Base-by-base conservation (phyloP, 2,329 filamentous ascomycete genomes). In the Botrytis pseudocinerea region DNA sequence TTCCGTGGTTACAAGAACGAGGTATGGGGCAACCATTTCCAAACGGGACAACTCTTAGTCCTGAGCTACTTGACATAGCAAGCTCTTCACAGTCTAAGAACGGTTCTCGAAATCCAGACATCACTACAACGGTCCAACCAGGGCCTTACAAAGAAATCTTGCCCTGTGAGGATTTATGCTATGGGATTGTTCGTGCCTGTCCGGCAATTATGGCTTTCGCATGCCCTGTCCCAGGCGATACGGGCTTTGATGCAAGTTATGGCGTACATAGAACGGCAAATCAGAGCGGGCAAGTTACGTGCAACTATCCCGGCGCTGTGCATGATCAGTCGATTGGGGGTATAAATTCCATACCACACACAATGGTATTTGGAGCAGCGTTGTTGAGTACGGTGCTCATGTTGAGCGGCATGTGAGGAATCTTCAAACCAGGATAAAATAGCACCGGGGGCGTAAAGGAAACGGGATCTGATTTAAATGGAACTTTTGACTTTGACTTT, bases 81-180 rank as follows among this genome's bases (percentile, higher is more conserved):
- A 76, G 75, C 38, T 63, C 76, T 66, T 72, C 79, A 35, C 35
- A 71, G 38, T 63, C 71, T 57, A 84, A 83, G 70, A 90, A 87
- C 73, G 82, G 83, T 14, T 93, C 91, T 20, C 88, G 95, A 28
- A 95, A 94, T 78, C 80, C 86, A 0, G 83, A 88, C 65, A 96
- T 98, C 77, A 94, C 98, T 79, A 78, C 84, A 2, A 77, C 83
- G 1, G 89, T 98, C 73, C 83, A 86, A 75, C 95, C 96, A 0
- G 96, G 96, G 0, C 96, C 96, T 0, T 98, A 99, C 83, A 97
- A 95, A 80, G 96, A 99, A 83, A 85, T 98, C 32, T 84, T 97
- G 14, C 96, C 96, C 0, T 98, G 95, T 79, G 89, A 93, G 74
- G 92, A 97, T 76, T 83, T 98, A 69, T 99, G 96, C 83, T 96